These are phyloP conservation scores for Colletotrichum cuscutae DNA, from an alignment of 2,329 filamentous ascomycete genomes.

Conservation along the genomic window DNA sequence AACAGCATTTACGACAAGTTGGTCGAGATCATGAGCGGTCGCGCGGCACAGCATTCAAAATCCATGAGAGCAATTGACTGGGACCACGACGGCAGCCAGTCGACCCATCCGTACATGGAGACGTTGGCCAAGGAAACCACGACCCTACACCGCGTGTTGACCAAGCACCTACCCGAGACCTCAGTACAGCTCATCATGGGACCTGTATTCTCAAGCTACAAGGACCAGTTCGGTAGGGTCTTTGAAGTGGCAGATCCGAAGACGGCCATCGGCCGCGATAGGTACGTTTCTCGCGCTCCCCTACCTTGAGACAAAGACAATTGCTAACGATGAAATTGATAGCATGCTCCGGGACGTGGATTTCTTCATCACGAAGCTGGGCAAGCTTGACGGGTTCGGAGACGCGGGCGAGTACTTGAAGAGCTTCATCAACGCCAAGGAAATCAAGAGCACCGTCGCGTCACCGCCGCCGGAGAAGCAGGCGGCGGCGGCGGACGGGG, in stretches of 20 bases:
- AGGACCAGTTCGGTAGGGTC: constrained; percentile 79
- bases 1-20: constrained; percentile 92
- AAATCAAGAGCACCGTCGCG: constrained; percentile 45
- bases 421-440: constrained; percentile 71
- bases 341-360: constrained; percentile 84
- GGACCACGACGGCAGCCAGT: constrained; percentile 63
- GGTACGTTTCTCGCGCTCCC: constrained; percentile 61
- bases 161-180: constrained; percentile 81
- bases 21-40: constrained; percentile 88
- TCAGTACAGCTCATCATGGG: constrained; percentile 86
- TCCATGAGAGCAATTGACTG: constrained; percentile 81
- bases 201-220: constrained; percentile 85
- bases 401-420: constrained; percentile 78
- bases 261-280: constrained; percentile 75
- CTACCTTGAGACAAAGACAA: neutral
- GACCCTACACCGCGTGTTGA: constrained; percentile 84
- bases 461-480: constrained; percentile 32
- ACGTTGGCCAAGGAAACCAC: constrained; percentile 86
- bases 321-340: constrained; percentile 14
- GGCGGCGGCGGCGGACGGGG: neutral
- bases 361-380: constrained; percentile 75
- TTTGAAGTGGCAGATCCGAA: constrained; percentile 73
- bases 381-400: constrained; percentile 82
- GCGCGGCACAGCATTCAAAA: constrained; percentile 78
- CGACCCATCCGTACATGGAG: constrained; percentile 81